These are phyloP conservation scores for Lodderomyces margitis DNA, from an alignment of 1,139 yeast species.

Conservation along the genomic window DNA sequence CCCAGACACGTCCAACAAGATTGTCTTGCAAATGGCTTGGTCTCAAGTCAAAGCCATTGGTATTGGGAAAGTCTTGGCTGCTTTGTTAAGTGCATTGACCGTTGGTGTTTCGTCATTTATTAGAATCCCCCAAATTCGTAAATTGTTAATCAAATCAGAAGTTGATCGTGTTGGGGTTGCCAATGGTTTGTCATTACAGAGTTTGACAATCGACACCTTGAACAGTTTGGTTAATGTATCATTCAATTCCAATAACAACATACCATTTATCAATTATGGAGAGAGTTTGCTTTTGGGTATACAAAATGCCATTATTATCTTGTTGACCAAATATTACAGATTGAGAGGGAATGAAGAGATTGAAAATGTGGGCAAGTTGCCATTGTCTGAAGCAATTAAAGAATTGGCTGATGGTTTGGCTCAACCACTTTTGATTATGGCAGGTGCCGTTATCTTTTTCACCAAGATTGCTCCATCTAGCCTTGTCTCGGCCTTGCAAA, in stretches of 20 bases:
- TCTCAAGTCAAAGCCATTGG: constrained; percentile 38
- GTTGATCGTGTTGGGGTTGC: constrained; percentile 32
- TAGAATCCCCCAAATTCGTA: constrained; percentile 43
- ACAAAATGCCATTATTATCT: constrained; percentile 39
- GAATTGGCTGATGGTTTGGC: constrained; percentile 21
- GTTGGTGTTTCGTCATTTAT: constrained; percentile 44
- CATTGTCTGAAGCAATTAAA: constrained; percentile 21
- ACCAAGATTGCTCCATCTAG: constrained; percentile 32
- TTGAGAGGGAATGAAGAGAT: constrained; percentile 20
- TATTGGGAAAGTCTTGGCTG: constrained; percentile 34
- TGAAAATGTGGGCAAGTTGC: constrained; percentile 12
- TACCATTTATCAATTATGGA: constrained; percentile 42
- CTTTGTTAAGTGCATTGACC: constrained; percentile 33
- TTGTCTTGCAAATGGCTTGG: constrained; percentile 40
- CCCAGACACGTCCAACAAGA: constrained; percentile 41
- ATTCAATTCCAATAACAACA: constrained; percentile 37
- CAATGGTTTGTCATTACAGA: constrained; percentile 38
- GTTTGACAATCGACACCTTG: constrained; percentile 38
- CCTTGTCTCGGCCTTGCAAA: constrained; percentile 40
- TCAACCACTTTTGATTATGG: constrained; percentile 28
- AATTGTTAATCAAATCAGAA: constrained; percentile 28
- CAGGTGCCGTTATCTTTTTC: constrained; percentile 29
- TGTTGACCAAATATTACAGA: constrained; percentile 38
- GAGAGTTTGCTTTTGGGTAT: constrained; percentile 41
- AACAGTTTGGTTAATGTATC: constrained; percentile 41